phyloP scores from a whole-genome alignment of 352 stramenopile genomes.

The Globisporangium cederbergense region DNA sequence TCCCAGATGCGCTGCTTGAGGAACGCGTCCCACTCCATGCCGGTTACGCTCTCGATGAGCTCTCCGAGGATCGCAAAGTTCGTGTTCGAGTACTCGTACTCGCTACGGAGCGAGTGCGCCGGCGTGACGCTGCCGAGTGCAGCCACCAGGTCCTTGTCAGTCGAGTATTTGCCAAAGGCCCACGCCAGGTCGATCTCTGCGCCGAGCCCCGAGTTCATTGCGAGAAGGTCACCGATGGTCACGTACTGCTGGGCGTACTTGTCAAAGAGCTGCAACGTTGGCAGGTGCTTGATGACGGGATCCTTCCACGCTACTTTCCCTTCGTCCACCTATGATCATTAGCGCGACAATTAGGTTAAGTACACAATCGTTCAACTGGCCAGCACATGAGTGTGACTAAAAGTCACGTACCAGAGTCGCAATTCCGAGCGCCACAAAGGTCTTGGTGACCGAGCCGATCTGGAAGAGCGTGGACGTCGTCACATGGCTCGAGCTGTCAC shows the following conservation, averaged over 20 bases:
- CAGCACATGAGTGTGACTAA: too few relatives aligned
- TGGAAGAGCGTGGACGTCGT: conserved; percentile 53
- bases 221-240: conserved; percentile 47
- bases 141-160: conserved; percentile 35
- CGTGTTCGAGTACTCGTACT: conserved; percentile 56
- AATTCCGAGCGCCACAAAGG: conserved; percentile 46
- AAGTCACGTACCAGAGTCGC: background rate
- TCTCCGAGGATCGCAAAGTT: conserved; percentile 65
- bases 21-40: conserved; percentile 47
- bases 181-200: conserved; percentile 22
- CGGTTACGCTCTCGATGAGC: conserved; percentile 48
- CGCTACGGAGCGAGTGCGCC: conserved; percentile 32
- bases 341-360: too few relatives aligned
- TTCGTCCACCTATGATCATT: conserved; percentile 36
- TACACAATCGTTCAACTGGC: too few relatives aligned
- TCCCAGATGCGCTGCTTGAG: conserved; percentile 46
- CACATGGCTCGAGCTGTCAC: conserved; percentile 30
- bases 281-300: conserved; percentile 49
- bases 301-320: conserved; percentile 49
- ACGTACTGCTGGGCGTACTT: conserved; percentile 52
- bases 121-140: conserved; percentile 14
- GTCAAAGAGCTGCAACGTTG: conserved; percentile 51
- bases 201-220: conserved; percentile 53
- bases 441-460: conserved; percentile 69
- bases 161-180: too few relatives aligned